Evolutionary conservation across 2,329 filamentous ascomycete species (phyloP).

Genomic region (Cylindrodendrum hubeiense): DNA sequence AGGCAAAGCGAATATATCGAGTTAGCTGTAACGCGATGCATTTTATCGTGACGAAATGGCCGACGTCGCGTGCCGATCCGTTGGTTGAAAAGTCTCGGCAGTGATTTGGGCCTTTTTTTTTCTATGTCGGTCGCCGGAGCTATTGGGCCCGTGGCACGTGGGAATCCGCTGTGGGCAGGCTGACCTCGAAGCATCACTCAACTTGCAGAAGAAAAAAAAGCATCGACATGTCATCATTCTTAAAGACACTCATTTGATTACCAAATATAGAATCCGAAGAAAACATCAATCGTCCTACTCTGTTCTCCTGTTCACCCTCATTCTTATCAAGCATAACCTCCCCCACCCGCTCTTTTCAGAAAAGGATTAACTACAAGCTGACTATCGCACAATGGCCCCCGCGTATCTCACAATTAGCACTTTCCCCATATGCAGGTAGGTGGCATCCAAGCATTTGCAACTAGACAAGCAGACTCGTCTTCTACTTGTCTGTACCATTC

Average conservation of each 20-base stretch:
- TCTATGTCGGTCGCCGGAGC: constrained; percentile 7
- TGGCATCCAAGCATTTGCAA: constrained; percentile 23
- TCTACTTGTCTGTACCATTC: constrained; percentile 35
- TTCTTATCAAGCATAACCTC: background rate
- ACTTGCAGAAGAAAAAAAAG: too few species aligned
- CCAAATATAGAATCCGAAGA: background rate
- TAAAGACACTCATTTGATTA: background rate
- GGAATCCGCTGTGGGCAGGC: background rate
- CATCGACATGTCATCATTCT: background rate
- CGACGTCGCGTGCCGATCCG: constrained; percentile 3
- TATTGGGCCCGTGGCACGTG: constrained; percentile 7
- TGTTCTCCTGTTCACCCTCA: background rate
- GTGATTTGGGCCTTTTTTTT: background rate
- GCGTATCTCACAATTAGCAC: background rate
- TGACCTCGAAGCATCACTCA: background rate
- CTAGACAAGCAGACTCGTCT: background rate
- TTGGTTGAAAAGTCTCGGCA: constrained; percentile 10
- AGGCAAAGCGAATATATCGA: constrained; percentile 43
- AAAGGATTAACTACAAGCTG: too few species aligned
- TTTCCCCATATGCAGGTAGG: constrained; percentile 10
- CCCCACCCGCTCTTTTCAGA: background rate
- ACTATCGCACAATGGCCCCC: background rate
- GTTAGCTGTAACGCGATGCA: constrained; percentile 39
- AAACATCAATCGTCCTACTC: background rate
- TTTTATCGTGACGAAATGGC: constrained; percentile 24